Percentiles rank a stretch among this genome's conserved stretches.
These are phyloP conservation scores for Solioccasus polychromus DNA, from an alignment of 768 basidiomycete genomes.

Conservation along the genomic window DNA sequence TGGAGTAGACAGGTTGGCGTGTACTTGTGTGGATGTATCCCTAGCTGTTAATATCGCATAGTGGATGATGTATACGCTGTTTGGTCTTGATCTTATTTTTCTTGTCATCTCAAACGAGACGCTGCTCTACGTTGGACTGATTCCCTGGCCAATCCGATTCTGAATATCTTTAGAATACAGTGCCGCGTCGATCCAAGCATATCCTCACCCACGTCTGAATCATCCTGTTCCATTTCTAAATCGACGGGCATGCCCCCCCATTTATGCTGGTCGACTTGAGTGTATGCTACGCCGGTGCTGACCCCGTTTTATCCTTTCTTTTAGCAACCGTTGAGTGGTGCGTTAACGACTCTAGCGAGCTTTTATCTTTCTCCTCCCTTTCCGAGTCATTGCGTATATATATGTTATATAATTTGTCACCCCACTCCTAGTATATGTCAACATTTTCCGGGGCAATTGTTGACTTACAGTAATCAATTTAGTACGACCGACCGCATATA, in stretches of 20 bases:
- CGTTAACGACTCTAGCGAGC: constrained; percentile 8
- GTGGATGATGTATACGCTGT: background rate
- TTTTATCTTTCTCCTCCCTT: background rate
- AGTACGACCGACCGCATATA: constrained; percentile 7
- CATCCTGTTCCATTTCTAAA: background rate
- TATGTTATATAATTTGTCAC: too few species aligned
- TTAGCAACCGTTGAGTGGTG: constrained; percentile 1
- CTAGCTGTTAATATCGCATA: too few species aligned
- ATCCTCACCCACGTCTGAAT: background rate
- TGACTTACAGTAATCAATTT: constrained; percentile 3
- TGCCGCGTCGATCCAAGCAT: constrained; percentile 13
- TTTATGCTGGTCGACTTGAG: constrained; percentile 10
- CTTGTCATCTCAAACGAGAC: background rate
- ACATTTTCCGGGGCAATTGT: background rate
- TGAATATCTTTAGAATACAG: constrained; percentile 10
- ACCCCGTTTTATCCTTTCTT: background rate
- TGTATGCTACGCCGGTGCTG: background rate
- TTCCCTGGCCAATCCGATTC: background rate
- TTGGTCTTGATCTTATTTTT: background rate
- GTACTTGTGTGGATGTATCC: background rate
- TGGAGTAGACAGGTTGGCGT: background rate
- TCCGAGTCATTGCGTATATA: background rate
- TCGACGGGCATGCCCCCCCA: background rate
- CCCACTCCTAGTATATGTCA: too few species aligned
- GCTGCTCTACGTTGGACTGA: background rate